These are phyloP conservation scores for Fusarium temperatum DNA, from an alignment of 2,329 filamentous ascomycete genomes.

Conservation along the genomic window DNA sequence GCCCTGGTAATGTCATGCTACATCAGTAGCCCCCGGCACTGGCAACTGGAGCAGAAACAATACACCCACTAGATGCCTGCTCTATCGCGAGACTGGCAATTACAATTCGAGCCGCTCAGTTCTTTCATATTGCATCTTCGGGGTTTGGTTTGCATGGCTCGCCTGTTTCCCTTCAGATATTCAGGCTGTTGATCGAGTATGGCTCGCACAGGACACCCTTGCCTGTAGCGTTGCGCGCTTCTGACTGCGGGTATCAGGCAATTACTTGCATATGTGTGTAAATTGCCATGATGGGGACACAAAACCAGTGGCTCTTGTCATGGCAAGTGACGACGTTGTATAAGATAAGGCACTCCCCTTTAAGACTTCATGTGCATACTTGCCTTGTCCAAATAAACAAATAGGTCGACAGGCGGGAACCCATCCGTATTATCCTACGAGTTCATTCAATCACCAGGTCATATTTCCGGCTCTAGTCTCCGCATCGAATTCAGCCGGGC, in stretches of 20 bases:
- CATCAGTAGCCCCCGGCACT: constrained; percentile 22
- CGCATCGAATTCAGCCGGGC: neutral
- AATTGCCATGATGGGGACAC: constrained; percentile 27
- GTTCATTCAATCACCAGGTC: neutral
- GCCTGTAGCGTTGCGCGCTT: constrained; percentile 23
- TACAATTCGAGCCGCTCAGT: constrained; percentile 34
- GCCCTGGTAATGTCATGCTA: constrained; percentile 35
- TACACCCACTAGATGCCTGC: neutral
- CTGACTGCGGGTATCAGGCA: constrained; percentile 23
- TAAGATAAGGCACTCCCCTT: constrained; percentile 38
- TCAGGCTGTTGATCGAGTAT: constrained; percentile 20
- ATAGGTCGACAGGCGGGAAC: neutral
- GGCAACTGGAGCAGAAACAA: constrained; percentile 28
- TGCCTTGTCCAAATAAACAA: neutral
- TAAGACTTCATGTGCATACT: neutral
- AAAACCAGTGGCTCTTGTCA: constrained; percentile 13
- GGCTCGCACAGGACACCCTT: constrained; percentile 29
- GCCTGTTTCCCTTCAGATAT: constrained; percentile 13
- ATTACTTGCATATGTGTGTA: constrained; percentile 14
- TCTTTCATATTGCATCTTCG: constrained; percentile 28
- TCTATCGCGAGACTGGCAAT: constrained; percentile 21
- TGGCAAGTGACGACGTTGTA: constrained; percentile 20
- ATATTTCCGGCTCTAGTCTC: neutral
- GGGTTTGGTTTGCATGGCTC: constrained; percentile 27
- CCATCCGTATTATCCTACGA: neutral